A percentile compares a stretch with the other conserved stretches of the same genome.
Conservation (phyloP, 2,329 filamentous ascomycete species). For the Fusarium devonianum region DNA sequence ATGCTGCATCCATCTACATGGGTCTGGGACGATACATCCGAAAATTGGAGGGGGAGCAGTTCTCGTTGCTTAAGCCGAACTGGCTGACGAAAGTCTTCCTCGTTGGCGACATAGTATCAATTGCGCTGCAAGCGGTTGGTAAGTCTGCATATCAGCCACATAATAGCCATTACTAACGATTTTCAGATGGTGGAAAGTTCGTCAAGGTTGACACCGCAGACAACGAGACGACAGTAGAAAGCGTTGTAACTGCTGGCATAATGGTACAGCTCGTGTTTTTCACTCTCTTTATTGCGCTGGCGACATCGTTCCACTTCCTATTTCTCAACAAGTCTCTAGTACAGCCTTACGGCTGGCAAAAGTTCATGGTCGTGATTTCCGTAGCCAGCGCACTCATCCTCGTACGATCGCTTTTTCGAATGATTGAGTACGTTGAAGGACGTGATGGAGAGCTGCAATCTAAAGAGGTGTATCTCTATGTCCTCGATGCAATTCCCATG, state of each 20-base stretch:
- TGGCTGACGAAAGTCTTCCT: slow-evolving; percentile 59
- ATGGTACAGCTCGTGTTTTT: slow-evolving; percentile 62
- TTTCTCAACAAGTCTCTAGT: no score
- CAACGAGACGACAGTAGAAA: slow-evolving; percentile 43
- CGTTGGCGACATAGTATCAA: slow-evolving; percentile 53
- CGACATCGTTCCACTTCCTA: slow-evolving; percentile 47
- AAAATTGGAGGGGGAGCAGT: slow-evolving; percentile 45
- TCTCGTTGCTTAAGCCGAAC: slow-evolving; percentile 49
- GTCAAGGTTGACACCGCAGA: slow-evolving; percentile 28
- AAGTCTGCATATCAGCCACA: no score
- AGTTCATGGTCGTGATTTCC: slow-evolving; percentile 28
- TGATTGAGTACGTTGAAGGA: slow-evolving; percentile 49
- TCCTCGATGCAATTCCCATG: slow-evolving; percentile 47
- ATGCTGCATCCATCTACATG: slow-evolving; percentile 55
- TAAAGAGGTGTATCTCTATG: slow-evolving; percentile 43
- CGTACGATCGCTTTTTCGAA: slow-evolving; percentile 48
- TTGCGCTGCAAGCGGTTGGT: slow-evolving; percentile 39
- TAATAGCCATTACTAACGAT: not conserved
- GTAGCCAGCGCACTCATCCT: slow-evolving; percentile 43
- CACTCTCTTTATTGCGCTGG: slow-evolving; percentile 57
- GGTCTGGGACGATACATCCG: slow-evolving; percentile 48
- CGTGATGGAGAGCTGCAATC: slow-evolving; percentile 38
- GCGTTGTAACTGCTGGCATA: slow-evolving; percentile 58
- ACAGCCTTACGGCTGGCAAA: no score
- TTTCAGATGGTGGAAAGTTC: slow-evolving; percentile 16